Base-by-base conservation (phyloP, 2,329 filamentous ascomycete genomes). In the Elsinoe batatas region DNA sequence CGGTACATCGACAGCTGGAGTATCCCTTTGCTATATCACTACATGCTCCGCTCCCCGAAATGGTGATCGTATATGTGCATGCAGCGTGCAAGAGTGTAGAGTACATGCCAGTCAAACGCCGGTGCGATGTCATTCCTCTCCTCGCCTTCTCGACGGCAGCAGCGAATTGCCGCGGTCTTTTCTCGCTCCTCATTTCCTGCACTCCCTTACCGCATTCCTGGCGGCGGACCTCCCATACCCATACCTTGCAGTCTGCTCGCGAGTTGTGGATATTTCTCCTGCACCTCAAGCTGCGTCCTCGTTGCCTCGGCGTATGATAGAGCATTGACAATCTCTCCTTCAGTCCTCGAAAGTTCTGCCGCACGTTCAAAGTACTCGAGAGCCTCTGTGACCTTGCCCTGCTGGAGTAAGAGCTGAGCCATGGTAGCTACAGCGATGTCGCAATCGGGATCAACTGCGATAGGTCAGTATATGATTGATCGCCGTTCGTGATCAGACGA, bases 341-440 rank as follows among this genome's bases (percentile, higher is more conserved):
- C 91, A 33, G 93, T 98, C 64, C 93, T 80, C 46, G 90, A 91
- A 54, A 98, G 83, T 74, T 97, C 91, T 26, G 91, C 93, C 1
- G 93, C 93, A 59, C 89, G 86, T 78, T 97, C 91, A 69, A 98
- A 98, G 77, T 97, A 97, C 72, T 87, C 89, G 62, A 98, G 83
- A 0, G 93, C 93, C 60, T 96, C 88, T 35, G 86, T 87, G 57
- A 98, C 91, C 76, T 96, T 96, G 71, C 93, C 93, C 77, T 97
- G 93, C 72, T 98, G 93, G 35, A 98, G 81, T 53, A 98, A 84
- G 40, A 98, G 82, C 73, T 98, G 93, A 10, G 93, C 93, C 89
- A 98, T 96, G 55, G 93, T 98, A 54, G 93, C 93, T 40, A 98
- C 93, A 40, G 93, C 93, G 67, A 98, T 98, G 67, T 98, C 93